These are phyloP conservation scores for Chlamydomonas applanata DNA, from an alignment of 139 green algal genomes.

Conservation along the genomic window DNA sequence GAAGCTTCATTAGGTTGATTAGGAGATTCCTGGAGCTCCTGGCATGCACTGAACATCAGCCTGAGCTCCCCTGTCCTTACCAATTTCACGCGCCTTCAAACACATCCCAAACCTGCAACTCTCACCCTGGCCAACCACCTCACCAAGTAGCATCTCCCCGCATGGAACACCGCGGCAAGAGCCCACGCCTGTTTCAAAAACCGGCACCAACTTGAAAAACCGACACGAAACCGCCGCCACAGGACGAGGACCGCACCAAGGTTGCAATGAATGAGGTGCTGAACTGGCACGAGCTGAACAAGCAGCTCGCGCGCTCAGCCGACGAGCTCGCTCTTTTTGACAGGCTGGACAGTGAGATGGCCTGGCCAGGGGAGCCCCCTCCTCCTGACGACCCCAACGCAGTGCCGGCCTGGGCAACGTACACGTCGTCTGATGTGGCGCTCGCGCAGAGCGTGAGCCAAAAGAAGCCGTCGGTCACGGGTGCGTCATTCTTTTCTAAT, in stretches of 20 bases:
- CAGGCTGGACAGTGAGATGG: slow-evolving; percentile 43
- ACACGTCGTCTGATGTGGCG: neutral
- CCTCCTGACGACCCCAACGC: neutral
- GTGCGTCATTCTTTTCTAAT: neutral
- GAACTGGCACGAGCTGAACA: slow-evolving; percentile 59
- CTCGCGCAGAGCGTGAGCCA: neutral
- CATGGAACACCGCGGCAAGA: too few species aligned
- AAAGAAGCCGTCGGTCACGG: slow-evolving; percentile 14
- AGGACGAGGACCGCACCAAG: slow-evolving; percentile 60
- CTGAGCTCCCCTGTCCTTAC: too few species aligned
- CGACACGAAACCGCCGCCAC: too few species aligned
- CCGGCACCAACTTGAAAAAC: too few species aligned
- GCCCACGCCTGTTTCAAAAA: too few species aligned
- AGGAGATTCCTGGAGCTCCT: too few species aligned
- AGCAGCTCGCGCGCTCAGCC: slow-evolving; percentile 7
- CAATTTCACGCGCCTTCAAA: too few species aligned
- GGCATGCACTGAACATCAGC: too few species aligned
- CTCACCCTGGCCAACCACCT: too few species aligned
- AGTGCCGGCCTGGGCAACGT: neutral
- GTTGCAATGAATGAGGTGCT: slow-evolving; percentile 61
- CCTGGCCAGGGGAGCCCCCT: slow-evolving; percentile 23
- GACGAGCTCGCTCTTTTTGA: slow-evolving; percentile 7
- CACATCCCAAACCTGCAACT: too few species aligned
- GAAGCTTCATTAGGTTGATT: too few species aligned
- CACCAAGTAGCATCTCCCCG: too few species aligned